These are phyloP conservation scores for Plasmodium relictum DNA, from an alignment of 169 alveolate genomes.

Conservation along the genomic window DNA sequence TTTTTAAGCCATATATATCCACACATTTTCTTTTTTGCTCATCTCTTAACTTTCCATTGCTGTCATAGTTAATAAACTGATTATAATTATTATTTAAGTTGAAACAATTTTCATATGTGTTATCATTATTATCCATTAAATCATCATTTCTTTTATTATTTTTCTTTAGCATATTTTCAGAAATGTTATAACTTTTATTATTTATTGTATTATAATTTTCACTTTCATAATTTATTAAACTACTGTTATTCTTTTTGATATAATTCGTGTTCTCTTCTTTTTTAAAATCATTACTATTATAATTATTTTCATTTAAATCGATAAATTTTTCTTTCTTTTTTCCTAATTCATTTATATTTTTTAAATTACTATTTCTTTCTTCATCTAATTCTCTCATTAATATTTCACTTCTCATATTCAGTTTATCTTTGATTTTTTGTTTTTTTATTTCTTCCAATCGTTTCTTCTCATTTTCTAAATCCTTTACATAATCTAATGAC, in stretches of 20 bases:
- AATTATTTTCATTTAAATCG: not conserved
- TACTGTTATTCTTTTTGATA: not conserved
- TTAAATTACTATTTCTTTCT: not conserved
- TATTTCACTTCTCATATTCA: constrained; percentile 17
- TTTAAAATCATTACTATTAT: too few relatives aligned
- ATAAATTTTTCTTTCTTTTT: not conserved
- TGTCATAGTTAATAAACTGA: not conserved
- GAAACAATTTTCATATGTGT: too few relatives aligned
- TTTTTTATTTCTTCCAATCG: constrained; percentile 34
- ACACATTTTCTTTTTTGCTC: not conserved
- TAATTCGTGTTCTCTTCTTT: not conserved
- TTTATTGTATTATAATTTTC: not conserved
- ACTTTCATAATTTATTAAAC: not conserved
- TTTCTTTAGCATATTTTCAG: not conserved
- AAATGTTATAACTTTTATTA: not conserved
- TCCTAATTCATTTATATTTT: not conserved
- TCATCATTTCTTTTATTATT: not conserved
- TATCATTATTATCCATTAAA: not conserved
- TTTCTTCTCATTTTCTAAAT: constrained; percentile 34
- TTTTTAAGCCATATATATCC: not conserved
- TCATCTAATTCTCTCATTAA: constrained; percentile 20
- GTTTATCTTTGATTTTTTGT: constrained; percentile 16
- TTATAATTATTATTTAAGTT: not conserved
- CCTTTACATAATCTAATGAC: constrained; percentile 68
- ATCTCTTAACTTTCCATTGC: not conserved